phyloP scores from a whole-genome alignment of 1,139 yeast species.

The Taphrina betulina region DNA sequence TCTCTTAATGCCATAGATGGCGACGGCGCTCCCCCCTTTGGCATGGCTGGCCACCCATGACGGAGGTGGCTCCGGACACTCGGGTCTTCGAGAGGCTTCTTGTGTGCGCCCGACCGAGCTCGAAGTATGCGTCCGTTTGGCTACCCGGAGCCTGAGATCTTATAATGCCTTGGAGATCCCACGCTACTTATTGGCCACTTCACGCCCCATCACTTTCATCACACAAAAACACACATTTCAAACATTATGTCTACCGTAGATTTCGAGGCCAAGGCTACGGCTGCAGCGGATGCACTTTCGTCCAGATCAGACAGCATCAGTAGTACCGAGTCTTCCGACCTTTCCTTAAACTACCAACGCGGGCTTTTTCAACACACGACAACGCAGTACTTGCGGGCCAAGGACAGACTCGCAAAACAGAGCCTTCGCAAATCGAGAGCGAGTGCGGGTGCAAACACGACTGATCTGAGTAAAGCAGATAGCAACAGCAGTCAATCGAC shows the following conservation, averaged over 20 bases:
- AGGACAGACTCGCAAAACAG: conserved; percentile 29
- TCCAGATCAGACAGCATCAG: conserved; percentile 15
- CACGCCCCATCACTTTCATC: too few species aligned
- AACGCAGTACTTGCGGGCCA: conserved; percentile 29
- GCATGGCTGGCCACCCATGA: too few species aligned
- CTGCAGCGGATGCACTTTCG: conserved; percentile 8
- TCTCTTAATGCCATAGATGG: too few species aligned
- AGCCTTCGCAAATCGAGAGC: conserved; percentile 12
- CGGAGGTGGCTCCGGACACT: too few species aligned
- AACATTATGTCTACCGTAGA: conserved; percentile 6
- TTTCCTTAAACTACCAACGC: conserved; percentile 12
- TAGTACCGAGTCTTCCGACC: not conserved
- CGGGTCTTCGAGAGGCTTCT: too few species aligned
- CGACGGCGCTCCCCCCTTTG: too few species aligned
- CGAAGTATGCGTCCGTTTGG: too few species aligned
- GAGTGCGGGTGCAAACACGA: conserved; percentile 1
- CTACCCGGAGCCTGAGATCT: too few species aligned
- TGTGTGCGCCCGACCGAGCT: too few species aligned
- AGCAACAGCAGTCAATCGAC: not conserved
- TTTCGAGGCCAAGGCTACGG: conserved; percentile 5
- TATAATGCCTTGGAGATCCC: too few species aligned
- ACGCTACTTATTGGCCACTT: too few species aligned
- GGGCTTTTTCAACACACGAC: conserved; percentile 23
- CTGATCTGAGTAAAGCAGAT: not conserved
- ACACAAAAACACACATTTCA: too few species aligned